Conservation (phyloP, 2,329 filamentous ascomycete species). For the Pseudocercospora ulei region DNA sequence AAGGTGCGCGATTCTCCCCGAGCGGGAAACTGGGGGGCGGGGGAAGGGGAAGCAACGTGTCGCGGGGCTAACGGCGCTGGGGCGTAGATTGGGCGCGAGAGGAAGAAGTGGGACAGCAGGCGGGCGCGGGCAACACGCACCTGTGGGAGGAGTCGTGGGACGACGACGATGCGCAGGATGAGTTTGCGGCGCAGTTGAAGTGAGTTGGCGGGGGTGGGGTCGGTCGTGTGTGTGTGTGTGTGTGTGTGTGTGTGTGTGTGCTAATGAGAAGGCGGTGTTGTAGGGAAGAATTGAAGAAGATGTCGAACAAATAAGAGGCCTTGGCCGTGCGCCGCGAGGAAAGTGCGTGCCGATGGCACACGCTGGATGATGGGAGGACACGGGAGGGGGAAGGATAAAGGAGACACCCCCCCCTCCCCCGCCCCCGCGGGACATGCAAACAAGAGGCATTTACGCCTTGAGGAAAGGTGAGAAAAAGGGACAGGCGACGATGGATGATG, state of each 20-base stretch:
- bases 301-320: conserved; percentile 50
- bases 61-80: neutral
- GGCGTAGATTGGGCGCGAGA: conserved; percentile 78
- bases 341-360: too few species aligned
- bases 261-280: conserved; percentile 37
- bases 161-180: conserved; percentile 92
- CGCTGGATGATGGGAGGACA: too few species aligned
- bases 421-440: too few species aligned
- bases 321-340: too few species aligned
- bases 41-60: neutral
- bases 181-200: conserved; percentile 92
- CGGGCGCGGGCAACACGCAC: conserved; percentile 49
- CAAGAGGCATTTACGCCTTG: too few species aligned
- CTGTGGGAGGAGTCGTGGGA: conserved; percentile 99
- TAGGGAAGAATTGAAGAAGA: conserved; percentile 81
- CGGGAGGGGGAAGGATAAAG: too few species aligned
- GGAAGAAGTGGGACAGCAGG: conserved; percentile 65
- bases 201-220: too few species aligned
- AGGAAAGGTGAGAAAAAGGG: too few species aligned
- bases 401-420: too few species aligned
- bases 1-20: conserved; percentile 51
- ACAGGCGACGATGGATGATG: too few species aligned
- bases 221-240: too few species aligned
- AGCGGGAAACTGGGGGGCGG: neutral
- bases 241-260: too few species aligned